These are phyloP conservation scores for Solanum etuberosum DNA, from an alignment of 257 asterid species.

Conservation along the genomic window DNA sequence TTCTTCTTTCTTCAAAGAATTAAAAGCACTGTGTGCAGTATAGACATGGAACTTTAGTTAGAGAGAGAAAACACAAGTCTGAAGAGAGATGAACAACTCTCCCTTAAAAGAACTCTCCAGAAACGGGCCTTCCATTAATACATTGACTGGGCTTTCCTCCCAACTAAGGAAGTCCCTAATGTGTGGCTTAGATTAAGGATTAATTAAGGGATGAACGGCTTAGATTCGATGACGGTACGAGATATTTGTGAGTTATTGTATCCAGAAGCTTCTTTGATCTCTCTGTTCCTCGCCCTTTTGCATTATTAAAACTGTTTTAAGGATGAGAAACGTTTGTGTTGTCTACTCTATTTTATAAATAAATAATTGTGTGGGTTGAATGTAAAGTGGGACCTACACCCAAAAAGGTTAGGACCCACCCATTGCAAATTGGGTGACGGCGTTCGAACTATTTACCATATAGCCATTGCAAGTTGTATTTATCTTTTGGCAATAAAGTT, in stretches of 20 bases:
- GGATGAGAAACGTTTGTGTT: neutral
- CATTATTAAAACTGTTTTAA: neutral
- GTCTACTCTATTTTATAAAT: neutral
- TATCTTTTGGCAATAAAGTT: neutral
- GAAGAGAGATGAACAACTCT: conserved; percentile 1
- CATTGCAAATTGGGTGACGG: neutral
- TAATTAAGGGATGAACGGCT: conserved; percentile 14
- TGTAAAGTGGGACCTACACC: neutral
- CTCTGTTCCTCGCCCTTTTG: neutral
- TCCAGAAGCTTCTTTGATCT: conserved; percentile 36
- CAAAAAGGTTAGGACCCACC: neutral
- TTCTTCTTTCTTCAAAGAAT: neutral
- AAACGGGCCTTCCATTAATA: conserved; percentile 17
- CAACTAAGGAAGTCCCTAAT: neutral
- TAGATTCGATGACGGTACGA: conserved; percentile 12
- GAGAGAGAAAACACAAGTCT: neutral
- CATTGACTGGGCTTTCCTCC: neutral
- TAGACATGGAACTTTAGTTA: conserved; percentile 12
- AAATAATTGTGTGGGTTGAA: no score
- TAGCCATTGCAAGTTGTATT: neutral
- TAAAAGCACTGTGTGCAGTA: neutral
- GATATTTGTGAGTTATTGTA: conserved; percentile 16
- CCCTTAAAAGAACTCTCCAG: conserved; percentile 46
- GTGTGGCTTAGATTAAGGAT: neutral
- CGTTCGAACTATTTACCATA: neutral